Conservation (phyloP, 306 rosid genomes). For the Malus asiatica region DNA sequence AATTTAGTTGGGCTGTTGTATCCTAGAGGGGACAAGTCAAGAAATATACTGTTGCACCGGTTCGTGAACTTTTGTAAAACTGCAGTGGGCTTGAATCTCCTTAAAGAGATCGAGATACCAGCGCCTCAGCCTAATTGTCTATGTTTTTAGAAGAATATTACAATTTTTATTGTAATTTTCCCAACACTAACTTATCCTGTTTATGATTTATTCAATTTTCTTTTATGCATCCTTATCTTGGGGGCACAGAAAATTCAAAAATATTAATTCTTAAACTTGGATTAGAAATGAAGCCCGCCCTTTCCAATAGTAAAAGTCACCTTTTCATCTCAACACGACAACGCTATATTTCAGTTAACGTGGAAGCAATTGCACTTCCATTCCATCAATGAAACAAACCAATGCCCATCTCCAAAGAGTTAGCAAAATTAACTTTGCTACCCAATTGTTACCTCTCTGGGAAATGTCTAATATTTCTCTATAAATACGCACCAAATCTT, state of each 20-base stretch:
- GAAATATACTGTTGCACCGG: too few relatives aligned
- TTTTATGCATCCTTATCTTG: neutral
- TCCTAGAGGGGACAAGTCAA: too few relatives aligned
- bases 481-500: neutral
- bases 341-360: constrained; percentile 16
- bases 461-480: constrained; percentile 1
- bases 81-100: too few relatives aligned
- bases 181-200: too few relatives aligned
- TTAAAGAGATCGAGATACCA: too few relatives aligned
- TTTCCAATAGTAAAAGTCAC: constrained; percentile 18
- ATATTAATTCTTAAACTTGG: neutral
- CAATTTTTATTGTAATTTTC: too few relatives aligned
- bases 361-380: constrained; percentile 21
- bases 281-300: constrained; percentile 13
- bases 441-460: too few relatives aligned
- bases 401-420: neutral
- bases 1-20: too few relatives aligned
- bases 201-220: neutral
- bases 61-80: too few relatives aligned
- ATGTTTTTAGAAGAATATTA: too few relatives aligned
- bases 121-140: too few relatives aligned
- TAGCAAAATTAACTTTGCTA: too few relatives aligned
- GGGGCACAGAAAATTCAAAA: neutral
- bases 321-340: neutral
- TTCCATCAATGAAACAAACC: neutral